Evolutionary conservation across 2,329 filamentous ascomycete genomes (phyloP).

Genomic region (Paecilomyces sp.): DNA sequence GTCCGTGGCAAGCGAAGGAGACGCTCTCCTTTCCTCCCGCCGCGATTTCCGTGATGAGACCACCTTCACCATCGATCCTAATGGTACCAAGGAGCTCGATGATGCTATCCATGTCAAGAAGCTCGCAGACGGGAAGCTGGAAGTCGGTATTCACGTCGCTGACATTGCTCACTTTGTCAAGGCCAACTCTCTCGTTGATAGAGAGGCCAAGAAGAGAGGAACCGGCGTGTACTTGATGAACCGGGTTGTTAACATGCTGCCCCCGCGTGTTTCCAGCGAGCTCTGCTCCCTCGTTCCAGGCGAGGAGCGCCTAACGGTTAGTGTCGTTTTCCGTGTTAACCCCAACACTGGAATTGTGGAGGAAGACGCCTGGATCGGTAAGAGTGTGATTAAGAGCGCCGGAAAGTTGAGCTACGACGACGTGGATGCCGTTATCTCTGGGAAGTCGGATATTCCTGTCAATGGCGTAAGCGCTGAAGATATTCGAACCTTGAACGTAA

Average conservation of each 20-base stretch:
- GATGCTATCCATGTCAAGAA: slow-evolving; percentile 90
- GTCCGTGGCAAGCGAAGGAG: slow-evolving; percentile 77
- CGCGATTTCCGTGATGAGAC: slow-evolving; percentile 86
- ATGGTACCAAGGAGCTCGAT: slow-evolving; percentile 79
- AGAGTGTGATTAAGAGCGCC: slow-evolving; percentile 84
- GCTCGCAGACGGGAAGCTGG: slow-evolving; percentile 74
- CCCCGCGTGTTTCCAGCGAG: slow-evolving; percentile 74
- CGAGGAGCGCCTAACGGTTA: slow-evolving; percentile 86
- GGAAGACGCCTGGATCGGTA: slow-evolving; percentile 88
- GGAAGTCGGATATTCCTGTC: slow-evolving; percentile 55
- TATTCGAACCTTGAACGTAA: slow-evolving; percentile 35
- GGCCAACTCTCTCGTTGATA: slow-evolving; percentile 86
- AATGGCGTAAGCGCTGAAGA: slow-evolving; percentile 64
- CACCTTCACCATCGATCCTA: slow-evolving; percentile 87
- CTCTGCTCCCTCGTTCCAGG: slow-evolving; percentile 80
- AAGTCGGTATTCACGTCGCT: slow-evolving; percentile 90
- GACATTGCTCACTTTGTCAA: slow-evolving; percentile 98
- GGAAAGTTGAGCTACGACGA: slow-evolving; percentile 80
- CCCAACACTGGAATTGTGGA: slow-evolving; percentile 74
- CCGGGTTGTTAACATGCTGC: slow-evolving; percentile 79
- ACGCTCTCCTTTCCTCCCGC: slow-evolving; percentile 63
- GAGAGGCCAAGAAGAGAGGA: slow-evolving; percentile 95
- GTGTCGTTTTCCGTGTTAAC: slow-evolving; percentile 88
- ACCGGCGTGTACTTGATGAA: slow-evolving; percentile 94
- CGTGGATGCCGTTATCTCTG: slow-evolving; percentile 73